phyloP scores from a whole-genome alignment of 176 grass and related monocot genomes.

The Themeda triandra region DNA sequence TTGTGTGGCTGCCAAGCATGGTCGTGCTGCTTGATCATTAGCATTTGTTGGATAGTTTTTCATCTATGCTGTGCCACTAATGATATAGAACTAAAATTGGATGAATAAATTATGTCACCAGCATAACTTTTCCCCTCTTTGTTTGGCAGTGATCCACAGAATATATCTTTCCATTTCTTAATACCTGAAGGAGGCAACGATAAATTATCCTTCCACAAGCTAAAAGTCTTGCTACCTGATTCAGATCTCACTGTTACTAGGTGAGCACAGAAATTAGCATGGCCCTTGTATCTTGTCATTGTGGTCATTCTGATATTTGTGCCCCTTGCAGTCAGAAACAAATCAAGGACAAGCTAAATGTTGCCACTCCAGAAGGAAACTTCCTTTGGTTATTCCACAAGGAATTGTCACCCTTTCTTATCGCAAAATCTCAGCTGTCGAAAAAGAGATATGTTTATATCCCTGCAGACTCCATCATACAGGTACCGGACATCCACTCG shows the following conservation, averaged over 20 bases:
- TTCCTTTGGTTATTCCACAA: constrained; percentile 39
- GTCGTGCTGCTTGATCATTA: neutral
- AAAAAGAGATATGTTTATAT: constrained; percentile 72
- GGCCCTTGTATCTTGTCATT: neutral
- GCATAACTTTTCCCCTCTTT: constrained; percentile 10
- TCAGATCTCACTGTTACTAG: constrained; percentile 69
- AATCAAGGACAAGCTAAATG: constrained; percentile 64
- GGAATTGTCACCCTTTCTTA: constrained; percentile 69
- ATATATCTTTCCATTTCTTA: constrained; percentile 79
- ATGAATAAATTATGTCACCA: neutral
- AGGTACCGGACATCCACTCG: constrained; percentile 44
- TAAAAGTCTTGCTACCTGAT: constrained; percentile 78
- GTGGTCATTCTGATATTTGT: constrained; percentile 20
- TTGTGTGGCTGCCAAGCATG: neutral
- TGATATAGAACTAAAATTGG: neutral
- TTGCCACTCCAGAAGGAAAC: constrained; percentile 61
- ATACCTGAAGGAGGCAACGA: constrained; percentile 60
- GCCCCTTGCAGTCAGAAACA: constrained; percentile 58
- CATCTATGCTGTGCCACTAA: neutral
- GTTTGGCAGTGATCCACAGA: constrained; percentile 58
- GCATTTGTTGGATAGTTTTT: neutral
- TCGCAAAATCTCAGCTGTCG: constrained; percentile 44
- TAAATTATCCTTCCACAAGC: constrained; percentile 57
- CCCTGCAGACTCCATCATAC: constrained; percentile 55
- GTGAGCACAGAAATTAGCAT: constrained; percentile 36